Evolutionary conservation across 495 filamentous ascomycete genomes (phyloP).

Genomic region (Penicillium malachiteum): DNA sequence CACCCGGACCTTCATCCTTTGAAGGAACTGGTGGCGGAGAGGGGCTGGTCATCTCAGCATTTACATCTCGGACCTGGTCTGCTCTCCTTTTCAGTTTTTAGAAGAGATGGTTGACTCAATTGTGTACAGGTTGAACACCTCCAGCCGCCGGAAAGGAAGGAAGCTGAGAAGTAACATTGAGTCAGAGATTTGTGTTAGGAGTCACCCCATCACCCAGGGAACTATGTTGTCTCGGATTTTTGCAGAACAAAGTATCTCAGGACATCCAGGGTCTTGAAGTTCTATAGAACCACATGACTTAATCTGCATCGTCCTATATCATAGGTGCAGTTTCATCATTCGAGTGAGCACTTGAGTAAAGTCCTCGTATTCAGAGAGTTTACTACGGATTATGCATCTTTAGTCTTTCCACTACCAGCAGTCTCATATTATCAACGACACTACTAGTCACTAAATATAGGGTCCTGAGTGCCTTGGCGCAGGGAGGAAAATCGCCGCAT

Average conservation of each 20-base stretch:
- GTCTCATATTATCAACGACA: too few relatives aligned
- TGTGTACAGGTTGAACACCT: background rate
- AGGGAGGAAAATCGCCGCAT: too few relatives aligned
- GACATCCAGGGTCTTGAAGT: background rate
- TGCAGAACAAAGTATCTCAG: background rate
- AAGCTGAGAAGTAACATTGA: background rate
- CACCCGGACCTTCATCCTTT: background rate
- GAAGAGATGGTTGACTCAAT: background rate
- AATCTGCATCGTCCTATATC: background rate
- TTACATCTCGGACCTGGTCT: background rate
- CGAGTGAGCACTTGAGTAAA: background rate
- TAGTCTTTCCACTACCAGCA: too few relatives aligned
- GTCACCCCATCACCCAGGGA: conserved; percentile 5
- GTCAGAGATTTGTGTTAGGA: conserved; percentile 8
- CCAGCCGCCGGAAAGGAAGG: conserved; percentile 2
- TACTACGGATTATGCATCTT: background rate
- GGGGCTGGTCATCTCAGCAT: background rate
- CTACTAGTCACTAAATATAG: background rate
- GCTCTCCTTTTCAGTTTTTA: background rate
- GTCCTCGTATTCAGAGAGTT: background rate
- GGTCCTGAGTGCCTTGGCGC: background rate
- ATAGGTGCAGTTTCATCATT: too few relatives aligned
- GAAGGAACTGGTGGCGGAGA: background rate
- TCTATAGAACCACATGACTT: background rate
- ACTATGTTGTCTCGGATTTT: background rate